Percentiles rank a stretch among this genome's conserved stretches.
Evolutionary conservation across 495 filamentous ascomycete species (phyloP).

Genomic region (Venustampulla echinocandica): DNA sequence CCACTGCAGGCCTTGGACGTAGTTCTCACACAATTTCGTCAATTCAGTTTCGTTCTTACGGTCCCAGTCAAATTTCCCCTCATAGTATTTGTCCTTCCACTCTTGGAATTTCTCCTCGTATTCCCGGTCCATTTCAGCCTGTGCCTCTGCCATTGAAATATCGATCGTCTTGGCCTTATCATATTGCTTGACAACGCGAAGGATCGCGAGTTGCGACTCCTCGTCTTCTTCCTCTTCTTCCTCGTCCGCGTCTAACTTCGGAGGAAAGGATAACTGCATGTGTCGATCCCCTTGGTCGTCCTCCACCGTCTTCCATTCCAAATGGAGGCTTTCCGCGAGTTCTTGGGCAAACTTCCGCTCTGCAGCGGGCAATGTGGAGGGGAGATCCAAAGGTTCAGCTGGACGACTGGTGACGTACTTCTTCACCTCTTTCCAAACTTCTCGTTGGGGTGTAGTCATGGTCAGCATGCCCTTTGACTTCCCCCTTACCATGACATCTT

Average conservation of each 20-base stretch:
- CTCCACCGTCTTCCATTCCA: slow-evolving; percentile 73
- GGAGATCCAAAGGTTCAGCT: slow-evolving; percentile 55
- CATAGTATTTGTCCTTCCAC: slow-evolving; percentile 94
- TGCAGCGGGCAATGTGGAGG: slow-evolving; percentile 63
- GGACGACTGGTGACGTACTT: slow-evolving; percentile 62
- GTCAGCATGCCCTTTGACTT: slow-evolving; percentile 54
- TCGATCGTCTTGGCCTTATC: slow-evolving; percentile 84
- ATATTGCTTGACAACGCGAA: slow-evolving; percentile 78
- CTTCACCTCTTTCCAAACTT: slow-evolving; percentile 73
- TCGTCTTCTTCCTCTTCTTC: slow-evolving; percentile 65
- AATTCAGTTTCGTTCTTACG: slow-evolving; percentile 74
- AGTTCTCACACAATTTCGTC: slow-evolving; percentile 82
- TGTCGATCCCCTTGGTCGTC: slow-evolving; percentile 73
- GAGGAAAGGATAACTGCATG: slow-evolving; percentile 63
- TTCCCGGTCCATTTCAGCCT: slow-evolving; percentile 64
- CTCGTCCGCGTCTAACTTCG: slow-evolving; percentile 45
- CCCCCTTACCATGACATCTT: slow-evolving; percentile 54
- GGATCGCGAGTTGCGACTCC: slow-evolving; percentile 72
- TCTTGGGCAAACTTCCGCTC: slow-evolving; percentile 91
- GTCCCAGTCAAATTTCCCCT: slow-evolving; percentile 84
- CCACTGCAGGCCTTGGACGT: slow-evolving; percentile 97
- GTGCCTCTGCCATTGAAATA: slow-evolving; percentile 64
- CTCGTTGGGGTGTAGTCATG: slow-evolving; percentile 72
- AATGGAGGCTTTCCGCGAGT: slow-evolving; percentile 68
- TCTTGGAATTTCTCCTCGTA: slow-evolving; percentile 80